phyloP scores from a whole-genome alignment of 179 eudicot species.

The Beta macrorhiza region DNA sequence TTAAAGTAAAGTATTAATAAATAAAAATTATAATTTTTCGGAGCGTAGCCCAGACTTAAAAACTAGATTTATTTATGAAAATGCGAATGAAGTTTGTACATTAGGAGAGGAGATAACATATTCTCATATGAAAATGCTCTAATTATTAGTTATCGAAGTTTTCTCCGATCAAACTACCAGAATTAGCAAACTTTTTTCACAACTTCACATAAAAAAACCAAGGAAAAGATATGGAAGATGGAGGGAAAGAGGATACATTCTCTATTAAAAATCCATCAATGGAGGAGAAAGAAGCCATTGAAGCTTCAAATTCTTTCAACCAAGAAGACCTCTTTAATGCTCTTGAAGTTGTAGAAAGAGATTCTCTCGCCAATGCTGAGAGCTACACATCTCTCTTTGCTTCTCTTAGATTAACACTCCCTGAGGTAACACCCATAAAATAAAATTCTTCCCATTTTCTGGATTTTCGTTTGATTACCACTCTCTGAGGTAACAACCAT shows the following conservation, averaged over 20 bases:
- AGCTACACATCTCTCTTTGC: constrained; percentile 80
- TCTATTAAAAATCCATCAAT: background rate
- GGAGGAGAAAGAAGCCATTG: constrained; percentile 18
- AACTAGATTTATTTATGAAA: too few relatives aligned
- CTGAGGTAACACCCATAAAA: constrained; percentile 49
- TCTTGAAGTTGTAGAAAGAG: constrained; percentile 70
- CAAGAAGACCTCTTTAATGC: constrained; percentile 49
- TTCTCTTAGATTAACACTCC: constrained; percentile 74
- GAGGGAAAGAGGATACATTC: background rate
- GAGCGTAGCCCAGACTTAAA: too few relatives aligned
- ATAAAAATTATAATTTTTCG: too few relatives aligned
- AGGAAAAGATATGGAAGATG: constrained; percentile 6
- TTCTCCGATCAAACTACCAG: too few relatives aligned
- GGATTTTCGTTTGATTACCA: background rate
- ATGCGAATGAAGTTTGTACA: too few relatives aligned
- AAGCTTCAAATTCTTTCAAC: constrained; percentile 21
- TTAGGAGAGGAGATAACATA: too few relatives aligned
- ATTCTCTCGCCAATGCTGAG: constrained; percentile 74
- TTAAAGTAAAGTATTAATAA: too few relatives aligned
- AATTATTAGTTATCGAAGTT: too few relatives aligned
- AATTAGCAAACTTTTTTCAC: too few relatives aligned
- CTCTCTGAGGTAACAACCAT: too few relatives aligned
- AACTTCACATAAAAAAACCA: background rate
- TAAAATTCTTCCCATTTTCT: background rate
- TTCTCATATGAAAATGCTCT: too few relatives aligned